Percentiles rank a stretch among this genome's conserved stretches.
Conservation (phyloP, 345 rosid species). For the Eucalyptus shirleyi region DNA sequence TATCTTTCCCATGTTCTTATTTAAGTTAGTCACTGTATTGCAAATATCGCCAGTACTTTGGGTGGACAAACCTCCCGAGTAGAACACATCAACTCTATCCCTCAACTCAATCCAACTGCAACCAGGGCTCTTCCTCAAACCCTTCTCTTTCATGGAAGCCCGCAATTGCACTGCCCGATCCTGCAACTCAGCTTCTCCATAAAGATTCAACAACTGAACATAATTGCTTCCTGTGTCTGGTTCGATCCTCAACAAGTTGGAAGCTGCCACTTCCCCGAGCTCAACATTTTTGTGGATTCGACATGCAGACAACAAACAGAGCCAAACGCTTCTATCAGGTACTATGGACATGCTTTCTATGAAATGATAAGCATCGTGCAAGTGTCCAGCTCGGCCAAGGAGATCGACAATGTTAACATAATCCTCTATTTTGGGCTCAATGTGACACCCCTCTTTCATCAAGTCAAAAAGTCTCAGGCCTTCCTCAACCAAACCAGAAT, state of each 20-base stretch:
- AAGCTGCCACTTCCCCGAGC: slow-evolving; percentile 58
- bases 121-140: slow-evolving; percentile 67
- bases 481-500: slow-evolving; percentile 55
- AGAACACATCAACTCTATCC: slow-evolving; percentile 34
- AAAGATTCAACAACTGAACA: slow-evolving; percentile 54
- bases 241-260: slow-evolving; percentile 37
- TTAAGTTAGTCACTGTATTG: slow-evolving; percentile 20
- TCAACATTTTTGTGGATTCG: slow-evolving; percentile 39
- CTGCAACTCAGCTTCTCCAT: slow-evolving; percentile 55
- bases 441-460: slow-evolving; percentile 36
- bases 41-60: slow-evolving; percentile 22
- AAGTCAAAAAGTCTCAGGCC: slow-evolving; percentile 38
- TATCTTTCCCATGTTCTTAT: slow-evolving; percentile 23
- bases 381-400: slow-evolving; percentile 56
- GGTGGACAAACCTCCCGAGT: slow-evolving; percentile 46
- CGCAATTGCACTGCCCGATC: slow-evolving; percentile 39
- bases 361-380: slow-evolving; percentile 50
- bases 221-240: slow-evolving; percentile 46
- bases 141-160: slow-evolving; percentile 47
- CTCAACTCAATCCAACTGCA: slow-evolving; percentile 68
- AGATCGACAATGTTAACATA: slow-evolving; percentile 68
- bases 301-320: slow-evolving; percentile 55
- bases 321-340: slow-evolving; percentile 61
- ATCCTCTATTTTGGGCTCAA: slow-evolving; percentile 54
- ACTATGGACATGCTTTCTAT: slow-evolving; percentile 37